Evolutionary conservation across 2,329 filamentous ascomycete species (phyloP), one percentile per base, ranked within the genome.

Genomic region (Xylaria sp.): DNA sequence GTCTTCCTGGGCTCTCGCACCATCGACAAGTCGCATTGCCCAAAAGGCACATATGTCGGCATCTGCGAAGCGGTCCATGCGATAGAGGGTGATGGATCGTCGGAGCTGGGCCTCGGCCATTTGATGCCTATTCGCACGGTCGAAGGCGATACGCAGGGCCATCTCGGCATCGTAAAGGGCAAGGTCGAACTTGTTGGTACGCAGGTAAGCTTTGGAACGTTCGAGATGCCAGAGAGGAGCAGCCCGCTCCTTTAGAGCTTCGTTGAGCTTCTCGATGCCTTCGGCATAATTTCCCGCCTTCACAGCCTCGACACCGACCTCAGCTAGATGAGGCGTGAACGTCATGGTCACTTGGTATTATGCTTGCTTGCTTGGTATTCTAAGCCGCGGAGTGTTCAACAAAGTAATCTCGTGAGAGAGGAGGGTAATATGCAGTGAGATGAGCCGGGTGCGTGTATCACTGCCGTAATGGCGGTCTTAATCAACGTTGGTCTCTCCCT

Each of bases 101-200:
- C 94, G 89, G 75, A 96, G 88, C 75, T 97, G 93, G 1, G 93
- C 91, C n/a, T 93, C 88, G 53, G 90, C 85, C 78, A 97, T 93
- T 34, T 91, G 85, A 71, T 93, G 89, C 59, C 92, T 89, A 74
- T 90, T 91, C 36, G 87, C 92, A 46, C 95, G 91, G 70, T 90
- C 85, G 30, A 82, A 82, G 2, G 90, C 91, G 4, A 85, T 81
- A 43, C 85, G 80, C 61, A 91, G 86, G 2, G 90, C 92, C 56
- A 85, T 84, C 70, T 93, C 88, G 43, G 91, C 89, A 79, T 94
- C 92, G 45, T 82, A 83, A 52, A 96, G 86, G 0, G 93, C 92
- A 25, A 87, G 84, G 2, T 88, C 83, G 64, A 88, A 85, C 59
- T 89, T 83, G 72, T 84, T 83, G 2, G 86, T 83, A 67, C 92